A percentile compares a stretch with the other conserved stretches of the same genome.
phyloP scores from a whole-genome alignment of 2,329 filamentous ascomycete genomes.

The Colletotrichum ledebouriae region DNA sequence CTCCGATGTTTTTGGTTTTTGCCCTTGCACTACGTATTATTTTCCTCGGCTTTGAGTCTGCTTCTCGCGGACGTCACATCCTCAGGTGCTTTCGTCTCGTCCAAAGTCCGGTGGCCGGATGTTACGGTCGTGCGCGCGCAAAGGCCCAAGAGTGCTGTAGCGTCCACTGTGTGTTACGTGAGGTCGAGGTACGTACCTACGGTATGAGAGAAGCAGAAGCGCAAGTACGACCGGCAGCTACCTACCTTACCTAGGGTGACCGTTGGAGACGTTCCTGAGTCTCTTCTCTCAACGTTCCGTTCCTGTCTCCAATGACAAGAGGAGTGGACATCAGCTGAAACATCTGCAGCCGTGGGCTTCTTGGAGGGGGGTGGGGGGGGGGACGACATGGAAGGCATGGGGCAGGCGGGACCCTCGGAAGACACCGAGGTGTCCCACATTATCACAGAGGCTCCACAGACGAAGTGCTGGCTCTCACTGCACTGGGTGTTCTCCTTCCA shows the following conservation, averaged over 20 bases:
- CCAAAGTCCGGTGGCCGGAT: slow-evolving; percentile 38
- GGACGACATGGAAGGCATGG: neutral
- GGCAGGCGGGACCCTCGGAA: slow-evolving; percentile 17
- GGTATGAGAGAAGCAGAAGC: neutral
- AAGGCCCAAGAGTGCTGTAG: slow-evolving; percentile 1
- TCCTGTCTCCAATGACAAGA: slow-evolving; percentile 42
- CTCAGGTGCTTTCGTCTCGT: slow-evolving; percentile 28
- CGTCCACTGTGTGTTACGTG: neutral
- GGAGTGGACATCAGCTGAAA: slow-evolving; percentile 43
- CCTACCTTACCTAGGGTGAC: slow-evolving; percentile 16
- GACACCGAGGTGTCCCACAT: neutral
- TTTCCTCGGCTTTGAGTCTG: slow-evolving; percentile 15
- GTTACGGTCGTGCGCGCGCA: slow-evolving; percentile 28
- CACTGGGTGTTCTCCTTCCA: too few relatives aligned
- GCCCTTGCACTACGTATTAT: neutral
- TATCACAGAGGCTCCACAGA: neutral
- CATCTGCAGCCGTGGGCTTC: slow-evolving; percentile 30
- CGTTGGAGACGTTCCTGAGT: slow-evolving; percentile 40
- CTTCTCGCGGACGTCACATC: slow-evolving; percentile 25
- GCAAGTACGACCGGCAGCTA: slow-evolving; percentile 19
- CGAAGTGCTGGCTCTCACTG: too few relatives aligned
- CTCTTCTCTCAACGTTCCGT: slow-evolving; percentile 39
- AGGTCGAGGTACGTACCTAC: too few relatives aligned
- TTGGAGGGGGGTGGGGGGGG: neutral
- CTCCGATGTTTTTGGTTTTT: neutral